Base-by-base conservation (phyloP, 2,329 filamentous ascomycete genomes). In the Sporothrix mexicana region DNA sequence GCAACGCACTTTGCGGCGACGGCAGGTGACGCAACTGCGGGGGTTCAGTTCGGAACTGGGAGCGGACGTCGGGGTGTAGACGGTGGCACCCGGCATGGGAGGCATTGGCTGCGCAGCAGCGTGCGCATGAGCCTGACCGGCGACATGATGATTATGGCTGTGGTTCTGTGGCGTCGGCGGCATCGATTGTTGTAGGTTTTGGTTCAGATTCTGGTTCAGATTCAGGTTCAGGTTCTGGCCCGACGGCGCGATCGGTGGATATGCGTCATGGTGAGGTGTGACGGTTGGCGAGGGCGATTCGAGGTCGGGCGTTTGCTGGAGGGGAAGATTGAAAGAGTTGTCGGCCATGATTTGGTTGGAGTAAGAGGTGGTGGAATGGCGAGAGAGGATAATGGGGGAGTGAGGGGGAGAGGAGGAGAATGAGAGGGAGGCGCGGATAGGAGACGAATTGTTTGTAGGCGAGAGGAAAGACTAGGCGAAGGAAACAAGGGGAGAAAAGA, bases 1-100 rank as follows among this genome's bases (percentile, higher is more conserved):
- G 78, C 88, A 90, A 61, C 86, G 85, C 4, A 89, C 87, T 75
- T 89, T 89, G 62, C 87, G 86, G 47, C 79, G 81, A 59, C 87
- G 83, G 74, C 87, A 89, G 3, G 84, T 81, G 4, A 85, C 80
- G 70, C 86, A 88, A 77, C 85, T 87, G 70, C 85, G 84, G 69
- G 77, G 78, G 75, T 85, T 83, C 51, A 74, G 73, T 59, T 77
- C 76, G 10, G 74, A 70, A 71, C 77, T 75, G 17, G 77, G 78
- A 2, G 74, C 73, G 12, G 76, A 69, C 5, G 74, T 78, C 5
- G 78, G 78, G 8, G 76, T 77, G 72, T 77, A 79, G 15, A 78
- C 74, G 51, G 77, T 78, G n/a, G 77, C 77, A 51, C 77, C 77
- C 2, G 77, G 74, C 30, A 76, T 74, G 55, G 74, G 74, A 9